Evolutionary conservation across 2,329 filamentous ascomycete species (phyloP).

Genomic region (Mycosphaerella sp.): DNA sequence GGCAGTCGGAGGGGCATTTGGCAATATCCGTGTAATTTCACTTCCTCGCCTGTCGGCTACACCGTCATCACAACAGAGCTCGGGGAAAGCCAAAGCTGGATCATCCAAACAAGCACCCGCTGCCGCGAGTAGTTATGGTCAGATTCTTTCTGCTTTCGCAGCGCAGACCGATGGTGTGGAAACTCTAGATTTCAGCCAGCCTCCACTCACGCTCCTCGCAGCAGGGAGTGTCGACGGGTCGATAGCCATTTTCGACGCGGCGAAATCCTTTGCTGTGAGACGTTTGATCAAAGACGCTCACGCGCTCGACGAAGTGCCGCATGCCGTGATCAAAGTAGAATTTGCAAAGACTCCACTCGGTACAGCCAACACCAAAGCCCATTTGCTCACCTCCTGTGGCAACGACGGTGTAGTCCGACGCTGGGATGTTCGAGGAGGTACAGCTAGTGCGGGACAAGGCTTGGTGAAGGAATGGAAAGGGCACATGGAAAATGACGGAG

Average conservation of each 20-base stretch:
- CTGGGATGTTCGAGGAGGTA: constrained; percentile 75
- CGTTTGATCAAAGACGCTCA: constrained; percentile 76
- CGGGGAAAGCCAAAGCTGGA: constrained; percentile 43
- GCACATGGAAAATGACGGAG: constrained; percentile 68
- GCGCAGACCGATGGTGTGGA: constrained; percentile 76
- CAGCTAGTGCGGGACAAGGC: constrained; percentile 60
- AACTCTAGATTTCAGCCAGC: constrained; percentile 60
- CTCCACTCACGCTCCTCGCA: constrained; percentile 55
- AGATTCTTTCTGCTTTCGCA: constrained; percentile 76
- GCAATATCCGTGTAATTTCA: constrained; percentile 76
- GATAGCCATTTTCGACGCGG: constrained; percentile 81
- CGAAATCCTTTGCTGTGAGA: constrained; percentile 79
- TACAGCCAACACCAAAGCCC: constrained; percentile 38
- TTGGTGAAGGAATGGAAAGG: constrained; percentile 84
- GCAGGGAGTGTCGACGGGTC: constrained; percentile 59
- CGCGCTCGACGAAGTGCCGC: constrained; percentile 55
- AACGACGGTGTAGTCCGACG: constrained; percentile 86
- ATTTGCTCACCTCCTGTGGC: constrained; percentile 77
- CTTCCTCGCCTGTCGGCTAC: constrained; percentile 57
- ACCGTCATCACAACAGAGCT: constrained; percentile 36
- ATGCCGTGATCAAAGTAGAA: constrained; percentile 82
- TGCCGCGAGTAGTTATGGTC: constrained; percentile 52
- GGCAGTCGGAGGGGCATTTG: constrained; percentile 81
- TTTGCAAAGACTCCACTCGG: constrained; percentile 56
- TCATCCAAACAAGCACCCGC: too few relatives aligned